Evolutionary conservation across 352 stramenopile species (phyloP), one percentile per base, ranked within the genome.

Genomic region (Globisporangium heterothallicum): DNA sequence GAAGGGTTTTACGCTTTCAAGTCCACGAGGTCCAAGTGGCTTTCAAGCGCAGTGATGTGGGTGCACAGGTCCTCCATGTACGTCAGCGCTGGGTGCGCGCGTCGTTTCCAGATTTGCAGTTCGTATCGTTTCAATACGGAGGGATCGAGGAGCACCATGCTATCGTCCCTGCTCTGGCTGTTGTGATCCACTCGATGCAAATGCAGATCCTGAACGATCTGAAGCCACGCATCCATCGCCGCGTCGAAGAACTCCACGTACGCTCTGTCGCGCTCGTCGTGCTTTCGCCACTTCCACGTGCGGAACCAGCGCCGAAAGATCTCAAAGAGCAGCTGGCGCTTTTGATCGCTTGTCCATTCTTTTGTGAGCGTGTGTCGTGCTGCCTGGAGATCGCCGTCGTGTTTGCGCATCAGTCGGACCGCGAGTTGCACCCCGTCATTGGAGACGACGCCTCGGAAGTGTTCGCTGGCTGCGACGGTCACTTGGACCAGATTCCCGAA

Each of bases 401-500:
- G 30, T 6, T 83, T 60, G 8, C 46, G 58, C 22, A 88, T 56
- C 3, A 88, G 36, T 38, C 58, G 49, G 19, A 67, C 42, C 4
- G 73, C 74, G 9, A 85, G 22, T 16, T 59, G 66, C 27, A 92
- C 50, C 1, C 77, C 78, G 38, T 70, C 58, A 1, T 51, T 55
- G 3, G 74, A 69, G 3, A 92, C 47, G 1, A 50, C 54, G 3
- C 56, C 46, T 10, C 81, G 81, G 41, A 79, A 88, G 30, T 71
- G 68, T 30, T 86, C 74, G 7, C 58, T 54, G 16, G 59, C 38
- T 9, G 70, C 55, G 7, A 68, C 53, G 0, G 72, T 63, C 32
- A 88, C 71, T n/a, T 82, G 83, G 34, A 90, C 68, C 25, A 90
- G 71, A 12, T 69, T 72, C 12, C 63, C 63, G 26, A 89, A 88